A percentile compares a stretch with the other conserved stretches of the same genome.
Evolutionary conservation across 2,329 filamentous ascomycete genomes (phyloP).

Genomic region (Orbilia brochopaga): DNA sequence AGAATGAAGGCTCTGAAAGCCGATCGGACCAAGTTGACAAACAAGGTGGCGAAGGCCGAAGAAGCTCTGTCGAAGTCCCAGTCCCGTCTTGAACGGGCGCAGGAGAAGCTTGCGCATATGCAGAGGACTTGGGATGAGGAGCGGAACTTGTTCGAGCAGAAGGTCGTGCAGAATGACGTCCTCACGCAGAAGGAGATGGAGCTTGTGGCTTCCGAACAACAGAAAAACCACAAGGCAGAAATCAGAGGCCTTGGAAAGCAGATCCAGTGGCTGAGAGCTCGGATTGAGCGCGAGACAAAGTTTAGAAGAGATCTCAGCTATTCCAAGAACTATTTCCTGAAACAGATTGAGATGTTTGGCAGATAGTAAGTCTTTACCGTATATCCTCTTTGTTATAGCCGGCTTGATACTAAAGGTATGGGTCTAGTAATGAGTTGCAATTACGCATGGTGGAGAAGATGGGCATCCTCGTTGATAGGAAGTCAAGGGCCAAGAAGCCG

Average conservation of each 20-base stretch:
- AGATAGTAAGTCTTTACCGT: constrained; percentile 75
- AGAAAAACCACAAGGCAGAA: constrained; percentile 75
- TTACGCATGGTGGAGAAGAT: constrained; percentile 84
- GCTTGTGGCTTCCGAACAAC: constrained; percentile 65
- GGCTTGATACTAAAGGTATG: constrained; percentile 19
- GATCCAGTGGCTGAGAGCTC: constrained; percentile 86
- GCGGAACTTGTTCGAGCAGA: constrained; percentile 58
- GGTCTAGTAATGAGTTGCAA: constrained; percentile 83
- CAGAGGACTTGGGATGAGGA: constrained; percentile 55
- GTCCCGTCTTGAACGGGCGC: constrained; percentile 52
- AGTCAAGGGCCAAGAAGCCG: constrained; percentile 60
- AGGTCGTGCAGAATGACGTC: constrained; percentile 63
- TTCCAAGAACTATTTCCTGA: constrained; percentile 81
- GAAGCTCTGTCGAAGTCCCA: constrained; percentile 51
- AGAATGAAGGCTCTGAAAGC: constrained; percentile 53
- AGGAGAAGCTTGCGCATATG: constrained; percentile 55
- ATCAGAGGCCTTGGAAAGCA: constrained; percentile 83
- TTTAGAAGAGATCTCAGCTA: constrained; percentile 81
- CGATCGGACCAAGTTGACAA: constrained; percentile 52
- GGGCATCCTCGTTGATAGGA: constrained; percentile 66
- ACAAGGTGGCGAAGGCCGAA: constrained; percentile 47
- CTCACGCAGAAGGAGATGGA: constrained; percentile 56
- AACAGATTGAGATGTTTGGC: constrained; percentile 81
- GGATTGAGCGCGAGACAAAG: constrained; percentile 77
- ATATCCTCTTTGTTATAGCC: constrained; percentile 19